phyloP scores from a whole-genome alignment of 2,329 filamentous ascomycete genomes.

The Colletotrichum noveboracense region DNA sequence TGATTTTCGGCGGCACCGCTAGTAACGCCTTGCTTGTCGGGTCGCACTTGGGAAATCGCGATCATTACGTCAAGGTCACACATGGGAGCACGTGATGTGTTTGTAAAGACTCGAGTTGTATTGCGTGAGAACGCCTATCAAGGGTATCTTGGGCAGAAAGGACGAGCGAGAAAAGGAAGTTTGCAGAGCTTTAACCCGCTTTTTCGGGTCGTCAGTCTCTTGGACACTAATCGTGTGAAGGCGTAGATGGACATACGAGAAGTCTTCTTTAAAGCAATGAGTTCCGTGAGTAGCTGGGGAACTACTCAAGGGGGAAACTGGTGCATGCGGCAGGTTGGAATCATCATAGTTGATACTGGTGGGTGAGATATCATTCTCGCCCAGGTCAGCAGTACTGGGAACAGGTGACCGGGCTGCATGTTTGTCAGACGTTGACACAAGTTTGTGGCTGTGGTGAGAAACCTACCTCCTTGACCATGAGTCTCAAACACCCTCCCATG shows the following conservation, averaged over 20 bases:
- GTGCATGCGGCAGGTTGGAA: not conserved
- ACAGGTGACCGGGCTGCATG: not conserved
- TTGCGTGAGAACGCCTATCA: not conserved
- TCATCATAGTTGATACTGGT: not conserved
- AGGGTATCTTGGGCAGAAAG: not conserved
- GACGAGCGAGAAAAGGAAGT: not conserved
- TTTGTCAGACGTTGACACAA: not conserved
- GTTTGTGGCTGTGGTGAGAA: not conserved
- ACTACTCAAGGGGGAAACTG: not conserved
- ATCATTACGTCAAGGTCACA: slow-evolving; percentile 8
- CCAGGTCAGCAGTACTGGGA: not conserved
- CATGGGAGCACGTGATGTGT: not conserved
- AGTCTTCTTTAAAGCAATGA: not conserved
- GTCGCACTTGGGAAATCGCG: not conserved
- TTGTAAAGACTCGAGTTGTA: not conserved
- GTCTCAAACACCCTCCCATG: not conserved
- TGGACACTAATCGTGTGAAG: not conserved
- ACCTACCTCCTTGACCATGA: not conserved
- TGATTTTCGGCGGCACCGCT: not conserved
- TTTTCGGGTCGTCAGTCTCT: not conserved
- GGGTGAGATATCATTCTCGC: not conserved
- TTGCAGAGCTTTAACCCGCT: not conserved
- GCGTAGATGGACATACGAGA: not conserved
- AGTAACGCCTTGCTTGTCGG: not conserved
- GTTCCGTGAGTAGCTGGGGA: not conserved